A percentile compares a stretch with the other conserved stretches of the same genome.
Conservation (phyloP, 2,329 filamentous ascomycete genomes). For the Ascochyta rabiei region DNA sequence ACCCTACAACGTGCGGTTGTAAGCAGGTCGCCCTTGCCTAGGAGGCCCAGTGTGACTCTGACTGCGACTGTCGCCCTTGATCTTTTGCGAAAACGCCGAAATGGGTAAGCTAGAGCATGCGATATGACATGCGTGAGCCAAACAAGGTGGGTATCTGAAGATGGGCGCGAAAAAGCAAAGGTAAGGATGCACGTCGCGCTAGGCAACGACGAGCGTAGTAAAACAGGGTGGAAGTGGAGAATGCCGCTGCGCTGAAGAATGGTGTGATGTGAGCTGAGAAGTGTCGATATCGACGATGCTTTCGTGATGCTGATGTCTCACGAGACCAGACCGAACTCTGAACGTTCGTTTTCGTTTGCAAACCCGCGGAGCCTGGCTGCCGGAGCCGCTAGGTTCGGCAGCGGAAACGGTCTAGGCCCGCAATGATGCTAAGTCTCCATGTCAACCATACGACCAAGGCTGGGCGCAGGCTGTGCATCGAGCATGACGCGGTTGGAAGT, state of each 20-base stretch:
- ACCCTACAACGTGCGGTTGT: neutral
- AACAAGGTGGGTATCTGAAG: constrained; percentile 35
- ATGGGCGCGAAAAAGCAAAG: constrained; percentile 9
- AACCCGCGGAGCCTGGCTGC: constrained; percentile 21
- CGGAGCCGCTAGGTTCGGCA: constrained; percentile 7
- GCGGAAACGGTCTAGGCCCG: constrained; percentile 28
- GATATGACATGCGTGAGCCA: constrained; percentile 18
- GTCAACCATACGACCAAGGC: constrained; percentile 18
- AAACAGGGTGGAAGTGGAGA: constrained; percentile 27
- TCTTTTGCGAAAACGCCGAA: constrained; percentile 26
- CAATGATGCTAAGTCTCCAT: constrained; percentile 21
- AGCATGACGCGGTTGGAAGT: constrained; percentile 22
- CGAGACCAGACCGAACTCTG: constrained; percentile 14
- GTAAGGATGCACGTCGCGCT: constrained; percentile 9
- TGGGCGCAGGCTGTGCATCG: constrained; percentile 26
- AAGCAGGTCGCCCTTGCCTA: constrained; percentile 27
- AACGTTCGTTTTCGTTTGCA: constrained; percentile 11
- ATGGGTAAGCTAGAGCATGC: constrained; percentile 13
- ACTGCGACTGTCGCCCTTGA: constrained; percentile 17
- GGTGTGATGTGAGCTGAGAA: constrained; percentile 8
- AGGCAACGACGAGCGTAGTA: constrained; percentile 18
- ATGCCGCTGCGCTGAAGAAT: constrained; percentile 15
- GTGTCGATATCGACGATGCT: constrained; percentile 3
- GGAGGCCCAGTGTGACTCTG: constrained; percentile 16
- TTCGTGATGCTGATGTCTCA: constrained; percentile 13